Percentiles rank a stretch among this genome's conserved stretches.
Evolutionary conservation across 257 asterid genomes (phyloP).

Genomic region (Ballota nigra): DNA sequence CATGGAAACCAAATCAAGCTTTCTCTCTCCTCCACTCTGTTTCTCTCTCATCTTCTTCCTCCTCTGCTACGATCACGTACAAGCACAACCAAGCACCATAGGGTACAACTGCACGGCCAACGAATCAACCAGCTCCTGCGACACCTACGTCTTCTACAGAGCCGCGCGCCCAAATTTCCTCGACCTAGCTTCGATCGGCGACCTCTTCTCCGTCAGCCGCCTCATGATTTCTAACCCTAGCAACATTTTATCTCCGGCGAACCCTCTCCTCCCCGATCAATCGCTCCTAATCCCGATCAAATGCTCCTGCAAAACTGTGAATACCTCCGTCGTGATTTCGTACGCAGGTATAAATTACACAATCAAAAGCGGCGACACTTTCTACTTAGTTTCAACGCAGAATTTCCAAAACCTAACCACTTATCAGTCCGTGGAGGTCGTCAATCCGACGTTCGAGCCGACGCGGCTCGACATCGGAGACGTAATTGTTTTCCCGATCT

Average conservation of each 20-base stretch:
- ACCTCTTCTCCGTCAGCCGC: slow-evolving; percentile 80
- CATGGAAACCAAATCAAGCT: slow-evolving; percentile 27
- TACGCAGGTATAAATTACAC: slow-evolving; percentile 53
- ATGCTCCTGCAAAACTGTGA: slow-evolving; percentile 72
- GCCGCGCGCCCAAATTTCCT: slow-evolving; percentile 56
- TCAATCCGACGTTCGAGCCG: slow-evolving; percentile 57
- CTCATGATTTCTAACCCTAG: slow-evolving; percentile 62
- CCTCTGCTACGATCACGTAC: slow-evolving; percentile 28
- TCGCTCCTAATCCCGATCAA: slow-evolving; percentile 58
- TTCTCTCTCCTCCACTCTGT: not conserved
- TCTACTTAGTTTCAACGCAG: slow-evolving; percentile 36
- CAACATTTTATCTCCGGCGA: slow-evolving; percentile 47
- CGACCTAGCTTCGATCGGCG: slow-evolving; percentile 75
- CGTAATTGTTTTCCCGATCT: slow-evolving; percentile 53
- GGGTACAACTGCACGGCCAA: slow-evolving; percentile 63
- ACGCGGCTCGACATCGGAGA: slow-evolving; percentile 36
- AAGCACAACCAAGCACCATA: slow-evolving; percentile 51
- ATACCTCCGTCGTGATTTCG: slow-evolving; percentile 49
- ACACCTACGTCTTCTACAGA: slow-evolving; percentile 67
- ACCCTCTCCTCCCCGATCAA: slow-evolving; percentile 53
- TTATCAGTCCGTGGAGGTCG: slow-evolving; percentile 64
- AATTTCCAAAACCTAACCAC: slow-evolving; percentile 61
- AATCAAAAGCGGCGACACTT: slow-evolving; percentile 49
- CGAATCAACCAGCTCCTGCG: slow-evolving; percentile 49
- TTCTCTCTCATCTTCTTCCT: slow-evolving; percentile 16